Percentiles rank a stretch among this genome's conserved stretches.
These are phyloP conservation scores for Rhexocercosporidium sp. DNA, from an alignment of 2,329 filamentous ascomycete genomes.

Conservation along the genomic window DNA sequence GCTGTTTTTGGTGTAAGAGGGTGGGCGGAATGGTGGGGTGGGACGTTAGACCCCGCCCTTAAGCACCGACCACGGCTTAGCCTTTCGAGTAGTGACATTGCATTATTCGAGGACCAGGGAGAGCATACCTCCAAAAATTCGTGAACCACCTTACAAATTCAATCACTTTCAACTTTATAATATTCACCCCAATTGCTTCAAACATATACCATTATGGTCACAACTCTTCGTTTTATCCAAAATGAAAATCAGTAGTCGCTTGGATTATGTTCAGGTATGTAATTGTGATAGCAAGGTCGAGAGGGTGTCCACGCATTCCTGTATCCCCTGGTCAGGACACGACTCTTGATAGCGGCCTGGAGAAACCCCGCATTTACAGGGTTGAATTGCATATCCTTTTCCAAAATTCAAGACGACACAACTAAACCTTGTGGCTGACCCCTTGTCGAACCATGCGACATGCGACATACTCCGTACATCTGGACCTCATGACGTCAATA, in stretches of 20 bases:
- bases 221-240: neutral
- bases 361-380: neutral
- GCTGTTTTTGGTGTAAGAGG: too few relatives aligned
- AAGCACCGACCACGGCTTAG: too few relatives aligned
- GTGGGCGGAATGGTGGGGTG: too few relatives aligned
- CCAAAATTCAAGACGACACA: neutral
- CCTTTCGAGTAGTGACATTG: too few relatives aligned
- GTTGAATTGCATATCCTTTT: neutral
- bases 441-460: neutral
- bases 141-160: neutral
- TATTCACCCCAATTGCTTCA: neutral
- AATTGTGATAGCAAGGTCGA: neutral
- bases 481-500: neutral
- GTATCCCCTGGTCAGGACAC: neutral
- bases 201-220: neutral
- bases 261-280: neutral
- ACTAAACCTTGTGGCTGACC: neutral
- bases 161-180: neutral
- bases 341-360: neutral
- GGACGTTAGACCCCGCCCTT: too few relatives aligned
- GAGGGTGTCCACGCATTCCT: neutral
- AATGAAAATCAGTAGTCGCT: neutral
- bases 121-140: too few relatives aligned
- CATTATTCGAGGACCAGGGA: too few relatives aligned
- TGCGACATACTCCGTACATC: too few relatives aligned